phyloP scores from a whole-genome alignment of 176 grass and related monocot species.

The Oryza glaberrima region DNA sequence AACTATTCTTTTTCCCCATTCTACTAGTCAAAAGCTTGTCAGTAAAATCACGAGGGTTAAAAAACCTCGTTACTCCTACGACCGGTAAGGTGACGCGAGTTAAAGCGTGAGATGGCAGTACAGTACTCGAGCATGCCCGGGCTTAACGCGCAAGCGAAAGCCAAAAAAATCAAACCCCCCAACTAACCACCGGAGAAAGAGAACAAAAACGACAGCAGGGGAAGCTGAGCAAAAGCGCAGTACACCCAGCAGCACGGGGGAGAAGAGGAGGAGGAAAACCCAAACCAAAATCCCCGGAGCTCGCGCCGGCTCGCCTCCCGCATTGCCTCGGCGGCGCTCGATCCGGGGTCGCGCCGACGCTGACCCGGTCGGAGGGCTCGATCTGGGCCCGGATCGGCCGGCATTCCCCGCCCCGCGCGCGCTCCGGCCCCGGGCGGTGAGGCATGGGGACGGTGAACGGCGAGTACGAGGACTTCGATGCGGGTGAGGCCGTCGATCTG shows the following conservation, averaged over 20 bases:
- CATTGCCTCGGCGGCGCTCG: constrained; percentile 42
- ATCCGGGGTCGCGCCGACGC: constrained; percentile 16
- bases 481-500: constrained; percentile 74
- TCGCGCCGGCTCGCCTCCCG: constrained; percentile 39
- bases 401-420: constrained; percentile 31
- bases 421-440: constrained; percentile 30
- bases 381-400: constrained; percentile 49
- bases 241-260: constrained; percentile 11
- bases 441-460: constrained; percentile 69
- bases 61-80: not conserved
- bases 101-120: not conserved
- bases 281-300: constrained; percentile 30
- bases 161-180: constrained; percentile 50
- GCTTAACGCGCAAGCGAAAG: constrained; percentile 53
- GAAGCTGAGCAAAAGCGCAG: constrained; percentile 36
- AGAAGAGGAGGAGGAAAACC: constrained; percentile 19
- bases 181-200: constrained; percentile 40
- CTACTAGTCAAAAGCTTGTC: not conserved
- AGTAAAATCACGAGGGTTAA: not conserved
- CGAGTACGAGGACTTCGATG: constrained; percentile 57
- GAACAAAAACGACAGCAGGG: not conserved
- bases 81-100: not conserved
- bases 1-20: no score
- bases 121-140: constrained; percentile 10
- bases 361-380: constrained; percentile 45